A percentile compares a stretch with the other conserved stretches of the same genome.
These are phyloP conservation scores for Arthrinium phaeospermum DNA, from an alignment of 2,329 filamentous ascomycete genomes.

Conservation along the genomic window DNA sequence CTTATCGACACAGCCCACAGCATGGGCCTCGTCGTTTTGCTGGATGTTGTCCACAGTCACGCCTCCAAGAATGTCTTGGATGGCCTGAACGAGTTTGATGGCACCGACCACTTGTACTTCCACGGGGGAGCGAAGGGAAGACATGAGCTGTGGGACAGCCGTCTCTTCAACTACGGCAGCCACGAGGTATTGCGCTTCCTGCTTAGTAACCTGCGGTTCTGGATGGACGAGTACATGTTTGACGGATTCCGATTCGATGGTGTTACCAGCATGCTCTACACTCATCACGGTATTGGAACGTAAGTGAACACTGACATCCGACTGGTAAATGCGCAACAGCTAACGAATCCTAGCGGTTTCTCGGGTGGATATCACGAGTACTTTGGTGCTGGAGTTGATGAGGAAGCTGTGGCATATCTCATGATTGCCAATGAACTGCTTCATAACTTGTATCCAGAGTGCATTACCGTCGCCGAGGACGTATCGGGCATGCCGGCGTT, in stretches of 20 bases:
- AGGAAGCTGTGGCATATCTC: slow-evolving; percentile 92
- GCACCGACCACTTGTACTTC: slow-evolving; percentile 94
- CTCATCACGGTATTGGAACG: slow-evolving; percentile 96
- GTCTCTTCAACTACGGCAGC: slow-evolving; percentile 94
- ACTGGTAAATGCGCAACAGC: not conserved
- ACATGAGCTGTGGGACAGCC: slow-evolving; percentile 95
- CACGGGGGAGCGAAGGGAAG: slow-evolving; percentile 83
- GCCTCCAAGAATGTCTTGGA: slow-evolving; percentile 97
- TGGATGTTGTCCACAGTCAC: slow-evolving; percentile 97
- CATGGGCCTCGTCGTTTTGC: slow-evolving; percentile 85
- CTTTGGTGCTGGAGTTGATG: slow-evolving; percentile 86
- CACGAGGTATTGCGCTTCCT: slow-evolving; percentile 97
- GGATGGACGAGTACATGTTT: slow-evolving; percentile 98
- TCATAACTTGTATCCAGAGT: slow-evolving; percentile 84
- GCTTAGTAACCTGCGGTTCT: slow-evolving; percentile 93
- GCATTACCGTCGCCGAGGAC: slow-evolving; percentile 93
- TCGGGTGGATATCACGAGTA: slow-evolving; percentile 99
- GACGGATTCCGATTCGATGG: slow-evolving; percentile 98
- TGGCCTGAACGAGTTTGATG: slow-evolving; percentile 94
- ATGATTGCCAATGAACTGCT: slow-evolving; percentile 97
- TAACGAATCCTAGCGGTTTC: slow-evolving; percentile 72
- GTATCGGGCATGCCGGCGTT: slow-evolving; percentile 99
- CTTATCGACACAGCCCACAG: slow-evolving; percentile 93
- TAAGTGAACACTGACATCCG: slow-evolving; percentile 53
- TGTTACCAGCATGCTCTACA: slow-evolving; percentile 97